These are phyloP conservation scores for Dalbergia cochinchinensis DNA, from an alignment of 306 rosid genomes.

Conservation along the genomic window DNA sequence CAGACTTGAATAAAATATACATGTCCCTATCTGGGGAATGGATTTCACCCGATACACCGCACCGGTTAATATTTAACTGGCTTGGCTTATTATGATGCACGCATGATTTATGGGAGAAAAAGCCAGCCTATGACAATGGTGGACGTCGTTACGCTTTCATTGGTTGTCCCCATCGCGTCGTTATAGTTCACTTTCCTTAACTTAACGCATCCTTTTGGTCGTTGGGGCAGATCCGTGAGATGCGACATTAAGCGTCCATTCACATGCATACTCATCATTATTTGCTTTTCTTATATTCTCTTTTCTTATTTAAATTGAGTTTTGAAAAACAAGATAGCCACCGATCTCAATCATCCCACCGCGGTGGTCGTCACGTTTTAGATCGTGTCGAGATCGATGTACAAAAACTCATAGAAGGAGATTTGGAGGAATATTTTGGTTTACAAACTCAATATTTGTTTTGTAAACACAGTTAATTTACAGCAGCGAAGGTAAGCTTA, in stretches of 20 bases:
- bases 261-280: background rate
- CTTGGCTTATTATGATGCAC: background rate
- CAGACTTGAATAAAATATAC: background rate
- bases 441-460: background rate
- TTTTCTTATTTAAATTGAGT: background rate
- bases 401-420: background rate
- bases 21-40: background rate
- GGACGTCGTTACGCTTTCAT: background rate
- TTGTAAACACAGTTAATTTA: no score
- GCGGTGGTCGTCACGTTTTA: background rate
- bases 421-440: background rate
- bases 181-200: conserved; percentile 10
- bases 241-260: background rate
- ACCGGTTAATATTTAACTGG: background rate
- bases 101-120: background rate
- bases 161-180: conserved; percentile 11
- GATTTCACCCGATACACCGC: no score
- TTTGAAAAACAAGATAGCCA: background rate
- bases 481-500: no score
- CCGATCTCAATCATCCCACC: background rate
- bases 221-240: background rate
- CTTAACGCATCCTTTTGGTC: background rate
- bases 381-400: background rate
- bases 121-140: background rate
- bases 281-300: background rate